phyloP scores from a whole-genome alignment of 2,329 filamentous ascomycete genomes.

The Chaetomium sp. region DNA sequence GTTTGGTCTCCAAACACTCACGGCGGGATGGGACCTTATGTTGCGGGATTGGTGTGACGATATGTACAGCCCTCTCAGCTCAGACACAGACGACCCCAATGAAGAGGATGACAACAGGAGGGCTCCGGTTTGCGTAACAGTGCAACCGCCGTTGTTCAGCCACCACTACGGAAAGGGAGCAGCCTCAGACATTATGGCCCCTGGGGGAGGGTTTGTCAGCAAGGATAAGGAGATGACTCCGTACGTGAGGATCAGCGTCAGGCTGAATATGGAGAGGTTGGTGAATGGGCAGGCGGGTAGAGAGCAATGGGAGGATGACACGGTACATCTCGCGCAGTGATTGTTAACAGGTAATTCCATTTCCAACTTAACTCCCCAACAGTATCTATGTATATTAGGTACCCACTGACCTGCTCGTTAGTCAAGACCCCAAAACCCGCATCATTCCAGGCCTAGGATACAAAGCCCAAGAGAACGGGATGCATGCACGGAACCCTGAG shows the following conservation, averaged over 20 bases:
- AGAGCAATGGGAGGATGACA: slow-evolving; percentile 35
- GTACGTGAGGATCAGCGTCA: slow-evolving; percentile 37
- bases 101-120: not conserved
- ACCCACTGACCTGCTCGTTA: not conserved
- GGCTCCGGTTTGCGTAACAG: slow-evolving; percentile 36
- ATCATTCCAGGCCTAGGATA: not conserved
- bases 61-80: slow-evolving; percentile 6
- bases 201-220: slow-evolving; percentile 37
- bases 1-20: slow-evolving; percentile 45
- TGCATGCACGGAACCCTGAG: not conserved
- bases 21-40: slow-evolving; percentile 48
- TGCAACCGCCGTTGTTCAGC: slow-evolving; percentile 39
- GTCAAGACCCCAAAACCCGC: not conserved
- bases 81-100: not conserved
- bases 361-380: not conserved
- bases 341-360: not conserved
- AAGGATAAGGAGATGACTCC: slow-evolving; percentile 36
- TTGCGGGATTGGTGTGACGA: slow-evolving; percentile 52
- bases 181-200: slow-evolving; percentile 37
- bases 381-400: no score
- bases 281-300: slow-evolving; percentile 29
- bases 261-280: slow-evolving; percentile 36
- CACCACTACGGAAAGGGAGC: slow-evolving; percentile 36
- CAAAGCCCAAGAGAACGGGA: not conserved
- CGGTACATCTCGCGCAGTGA: not conserved